These are phyloP conservation scores for Tetracladium maxilliforme DNA, from an alignment of 2,329 filamentous ascomycete genomes.

Conservation along the genomic window DNA sequence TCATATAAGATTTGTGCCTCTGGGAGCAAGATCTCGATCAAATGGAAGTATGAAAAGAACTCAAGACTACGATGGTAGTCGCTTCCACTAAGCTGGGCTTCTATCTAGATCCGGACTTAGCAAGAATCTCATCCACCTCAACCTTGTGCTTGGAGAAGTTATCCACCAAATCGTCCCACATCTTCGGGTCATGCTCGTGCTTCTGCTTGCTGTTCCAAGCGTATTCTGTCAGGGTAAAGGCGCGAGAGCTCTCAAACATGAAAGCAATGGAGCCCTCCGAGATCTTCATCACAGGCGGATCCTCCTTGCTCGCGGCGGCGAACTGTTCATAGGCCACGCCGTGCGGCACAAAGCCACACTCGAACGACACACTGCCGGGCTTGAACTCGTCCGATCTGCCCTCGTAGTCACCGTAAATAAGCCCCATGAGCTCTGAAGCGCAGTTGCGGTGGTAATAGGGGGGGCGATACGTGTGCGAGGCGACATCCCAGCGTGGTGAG, in stretches of 20 bases:
- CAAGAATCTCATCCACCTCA: conserved; percentile 28
- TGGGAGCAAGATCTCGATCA: too few relatives aligned
- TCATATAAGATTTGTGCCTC: too few relatives aligned
- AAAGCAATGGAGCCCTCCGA: conserved; percentile 30
- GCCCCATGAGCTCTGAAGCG: conserved; percentile 30
- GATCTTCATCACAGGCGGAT: conserved; percentile 26
- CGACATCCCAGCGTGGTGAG: conserved; percentile 49
- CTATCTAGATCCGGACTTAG: too few relatives aligned
- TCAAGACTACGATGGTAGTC: too few relatives aligned
- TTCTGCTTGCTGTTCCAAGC: conserved; percentile 24
- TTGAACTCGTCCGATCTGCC: conserved; percentile 26
- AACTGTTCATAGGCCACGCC: conserved; percentile 28
- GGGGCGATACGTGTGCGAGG: conserved; percentile 38
- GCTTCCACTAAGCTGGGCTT: too few relatives aligned
- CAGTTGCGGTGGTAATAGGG: conserved; percentile 42
- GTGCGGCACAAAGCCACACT: conserved; percentile 28
- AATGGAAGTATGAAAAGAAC: too few relatives aligned
- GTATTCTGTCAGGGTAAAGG: conserved; percentile 43
- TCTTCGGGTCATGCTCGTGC: conserved; percentile 28
- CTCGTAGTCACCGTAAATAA: conserved; percentile 25
- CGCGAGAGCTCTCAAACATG: conserved; percentile 34
- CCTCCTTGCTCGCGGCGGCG: conserved; percentile 29
- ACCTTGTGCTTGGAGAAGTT: conserved; percentile 30
- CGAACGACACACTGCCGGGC: conserved; percentile 27
- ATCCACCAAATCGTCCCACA: conserved; percentile 39